phyloP scores from a whole-genome alignment of 768 basidiomycete species.

The Boletus rubescentipes region DNA sequence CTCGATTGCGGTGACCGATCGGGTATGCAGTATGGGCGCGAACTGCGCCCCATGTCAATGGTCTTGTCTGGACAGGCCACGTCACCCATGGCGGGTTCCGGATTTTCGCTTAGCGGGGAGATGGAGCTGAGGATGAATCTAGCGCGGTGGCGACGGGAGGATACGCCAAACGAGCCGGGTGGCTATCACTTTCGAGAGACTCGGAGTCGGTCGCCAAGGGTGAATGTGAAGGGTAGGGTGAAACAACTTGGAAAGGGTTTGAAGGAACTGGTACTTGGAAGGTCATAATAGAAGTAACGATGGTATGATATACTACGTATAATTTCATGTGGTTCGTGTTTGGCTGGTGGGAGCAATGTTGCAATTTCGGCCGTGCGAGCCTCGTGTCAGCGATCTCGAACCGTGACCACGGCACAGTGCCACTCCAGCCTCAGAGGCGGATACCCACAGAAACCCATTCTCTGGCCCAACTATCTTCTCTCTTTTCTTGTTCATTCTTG shows the following conservation, averaged over 20 bases:
- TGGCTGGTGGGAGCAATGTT: not conserved
- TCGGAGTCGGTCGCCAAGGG: constrained; percentile 15
- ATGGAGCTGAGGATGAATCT: constrained; percentile 58
- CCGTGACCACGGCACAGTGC: too few species aligned
- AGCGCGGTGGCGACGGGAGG: constrained; percentile 37
- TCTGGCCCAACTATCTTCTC: constrained; percentile 17
- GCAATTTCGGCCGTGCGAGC: constrained; percentile 9
- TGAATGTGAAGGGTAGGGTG: constrained; percentile 26
- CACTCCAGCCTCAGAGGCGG: too few species aligned
- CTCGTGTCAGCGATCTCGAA: not conserved
- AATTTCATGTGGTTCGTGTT: constrained; percentile 1
- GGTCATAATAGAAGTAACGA: constrained; percentile 12
- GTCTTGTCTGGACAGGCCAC: constrained; percentile 20
- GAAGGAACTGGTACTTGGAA: constrained; percentile 32
- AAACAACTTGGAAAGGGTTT: constrained; percentile 31
- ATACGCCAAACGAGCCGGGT: constrained; percentile 32
- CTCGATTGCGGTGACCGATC: constrained; percentile 29
- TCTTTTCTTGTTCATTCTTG: constrained; percentile 18
- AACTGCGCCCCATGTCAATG: constrained; percentile 32
- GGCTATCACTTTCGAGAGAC: constrained; percentile 32
- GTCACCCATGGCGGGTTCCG: constrained; percentile 25
- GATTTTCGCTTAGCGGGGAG: constrained; percentile 60
- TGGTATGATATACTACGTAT: not conserved
- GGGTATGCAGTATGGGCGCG: constrained; percentile 13
- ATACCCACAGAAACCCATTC: constrained; percentile 4